Evolutionary conservation across 768 basidiomycete species (phyloP), one percentile per base, ranked within the genome.

Genomic region (Lactarius tabidus): DNA sequence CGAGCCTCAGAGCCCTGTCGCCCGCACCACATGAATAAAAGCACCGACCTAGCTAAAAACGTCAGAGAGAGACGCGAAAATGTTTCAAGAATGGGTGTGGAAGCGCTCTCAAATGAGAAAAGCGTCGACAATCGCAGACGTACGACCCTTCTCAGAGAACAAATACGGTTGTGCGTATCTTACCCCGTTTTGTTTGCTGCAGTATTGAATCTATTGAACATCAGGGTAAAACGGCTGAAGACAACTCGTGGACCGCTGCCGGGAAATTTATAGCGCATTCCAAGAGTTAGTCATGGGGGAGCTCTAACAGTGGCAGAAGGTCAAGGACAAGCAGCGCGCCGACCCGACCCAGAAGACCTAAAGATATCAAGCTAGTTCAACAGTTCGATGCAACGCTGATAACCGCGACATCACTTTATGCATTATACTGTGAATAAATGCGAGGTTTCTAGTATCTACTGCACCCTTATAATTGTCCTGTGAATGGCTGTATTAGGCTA

Each of bases 121-220:
- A 93, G 92, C 71, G 82, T 86, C 58, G 84, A 82, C 73, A 93
- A 92, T 75, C 78, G 82, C 41, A 79, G 78, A 38, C 83, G 86
- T 74, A 87, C 91, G 75, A 79, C 4, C 3, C 33, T 33, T 33
- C 8, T 33, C 33, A 33, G 8, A 33, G 33, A 33, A 3, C 33
- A 33, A 33, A 33, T 33, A 3, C 33, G 33, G 8, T 33, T 33
- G 33, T 33, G 8, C 33, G 33, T 33, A 4, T 33, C 33, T 33
- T 4, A 33, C 8, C 33, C 33, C 33, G n/a, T n/a, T n/a, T n/a
- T n/a, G n/a, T n/a, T n/a, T n/a, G 33, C 33, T 33, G 33, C 53
- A 35, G 65, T 59, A 35, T 23, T 59, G 36, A 74, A 75, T 48
- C 71, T 39, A 52, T 59, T 45, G 54, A 23, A 26, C 14, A 8